Evolutionary conservation across 371 early-diverging fungal species (phyloP).

Genomic region (Mortierella sp.): DNA sequence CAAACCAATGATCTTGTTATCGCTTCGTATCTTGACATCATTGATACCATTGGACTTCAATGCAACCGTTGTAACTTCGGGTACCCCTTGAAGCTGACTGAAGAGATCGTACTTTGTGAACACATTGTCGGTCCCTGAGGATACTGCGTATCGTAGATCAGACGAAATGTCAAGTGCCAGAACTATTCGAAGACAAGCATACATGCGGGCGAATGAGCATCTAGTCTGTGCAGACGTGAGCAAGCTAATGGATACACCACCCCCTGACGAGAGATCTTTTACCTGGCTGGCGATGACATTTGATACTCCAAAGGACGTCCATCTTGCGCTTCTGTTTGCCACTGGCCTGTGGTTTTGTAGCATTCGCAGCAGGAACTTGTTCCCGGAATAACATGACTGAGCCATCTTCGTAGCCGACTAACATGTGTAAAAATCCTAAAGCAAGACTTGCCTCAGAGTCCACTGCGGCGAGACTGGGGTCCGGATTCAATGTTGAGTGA

Average conservation of each 20-base stretch:
- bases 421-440: constrained; percentile 13
- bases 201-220: too few relatives aligned
- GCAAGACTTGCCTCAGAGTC: neutral
- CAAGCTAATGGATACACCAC: too few relatives aligned
- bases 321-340: constrained; percentile 22
- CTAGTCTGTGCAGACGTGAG: too few relatives aligned
- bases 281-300: constrained; percentile 50
- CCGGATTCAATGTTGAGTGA: neutral
- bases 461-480: too few relatives aligned
- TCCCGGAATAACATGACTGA: constrained; percentile 33
- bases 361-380: neutral
- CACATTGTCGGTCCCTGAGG: constrained; percentile 38
- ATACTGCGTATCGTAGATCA: constrained; percentile 21
- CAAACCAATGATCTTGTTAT: constrained; percentile 33
- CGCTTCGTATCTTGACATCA: constrained; percentile 27
- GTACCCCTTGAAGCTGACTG: constrained; percentile 20
- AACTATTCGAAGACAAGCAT: constrained; percentile 20
- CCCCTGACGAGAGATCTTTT: neutral
- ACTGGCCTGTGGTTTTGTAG: neutral
- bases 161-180: constrained; percentile 29
- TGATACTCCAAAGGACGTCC: constrained; percentile 36
- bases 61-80: constrained; percentile 11
- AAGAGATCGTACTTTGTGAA: constrained; percentile 27
- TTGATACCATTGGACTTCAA: constrained; percentile 44
- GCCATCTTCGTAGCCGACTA: constrained; percentile 45